Base-by-base conservation (phyloP, 805 yeast genomes). In the Diddensiella santjacobensis region DNA sequence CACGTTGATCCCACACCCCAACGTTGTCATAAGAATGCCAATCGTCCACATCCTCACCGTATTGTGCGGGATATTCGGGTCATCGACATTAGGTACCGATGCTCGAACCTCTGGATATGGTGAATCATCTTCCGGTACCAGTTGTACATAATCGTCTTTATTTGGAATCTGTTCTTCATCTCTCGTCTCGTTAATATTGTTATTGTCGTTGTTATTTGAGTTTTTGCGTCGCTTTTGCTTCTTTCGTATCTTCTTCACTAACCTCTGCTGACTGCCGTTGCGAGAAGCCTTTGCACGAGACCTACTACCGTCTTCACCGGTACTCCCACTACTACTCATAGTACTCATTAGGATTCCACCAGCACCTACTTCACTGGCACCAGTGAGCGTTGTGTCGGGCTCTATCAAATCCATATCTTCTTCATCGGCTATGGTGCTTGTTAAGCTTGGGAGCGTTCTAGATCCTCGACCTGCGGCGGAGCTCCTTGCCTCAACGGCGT, bases 101-200 rank as follows among this genome's bases (percentile, higher is more conserved):
- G 86, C 80, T 33, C 87, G 65, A 11, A 82, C 82, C 57, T 82
- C 87, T 1, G 85, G 83, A 53, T 80, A 80, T 3, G 84, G 84
- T 3, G 82, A 75, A 45, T 65, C 64, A 37, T 57, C 63, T 13
- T 54, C 56, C 1, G 58, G 56, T 2, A 41, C 33, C 24, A 56
- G 47, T 42, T 54, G 56, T 13, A 50, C 44, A 38, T 56, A 56
- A 15, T 47, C 56, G 17, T 22, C 54, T 15, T 20, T 22, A 18
- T 29, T 17, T 5, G 37, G 31, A 10, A 6, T 15, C 15, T 26
- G 17, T 4, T 4, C 15, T 44, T 35, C 42, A 13, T n/a, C 42
- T 4, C 4, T 6, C 13, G 4, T 5, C 23, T 11, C 43, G 45
- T 30, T 40, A 8, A n/a, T n/a, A n/a, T n/a, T n/a, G 39, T 17